Percentiles rank a stretch among this genome's conserved stretches.
Evolutionary conservation across 179 eudicot genomes (phyloP).

Genomic region (Amaranthus tricolor): DNA sequence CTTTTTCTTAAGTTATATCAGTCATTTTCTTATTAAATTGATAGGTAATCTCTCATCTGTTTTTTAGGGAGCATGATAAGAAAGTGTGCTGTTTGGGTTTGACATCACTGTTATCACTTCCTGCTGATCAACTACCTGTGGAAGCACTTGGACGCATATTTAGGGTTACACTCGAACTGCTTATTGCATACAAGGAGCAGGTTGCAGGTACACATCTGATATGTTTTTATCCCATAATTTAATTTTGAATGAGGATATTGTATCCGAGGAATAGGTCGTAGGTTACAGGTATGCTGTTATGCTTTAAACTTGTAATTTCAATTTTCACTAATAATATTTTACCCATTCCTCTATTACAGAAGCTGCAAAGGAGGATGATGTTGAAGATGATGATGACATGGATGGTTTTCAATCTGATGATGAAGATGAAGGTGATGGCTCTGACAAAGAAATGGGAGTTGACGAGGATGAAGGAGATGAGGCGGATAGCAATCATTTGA

Average conservation of each 20-base stretch:
- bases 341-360: conserved; percentile 40
- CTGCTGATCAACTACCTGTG: conserved; percentile 74
- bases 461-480: conserved; percentile 96
- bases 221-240: neutral
- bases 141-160: conserved; percentile 93
- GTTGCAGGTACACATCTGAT: conserved; percentile 57
- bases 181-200: conserved; percentile 94
- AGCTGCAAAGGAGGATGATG: conserved; percentile 70
- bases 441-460: conserved; percentile 94
- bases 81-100: conserved; percentile 97
- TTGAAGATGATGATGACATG: conserved; percentile 81
- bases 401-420: conserved; percentile 77
- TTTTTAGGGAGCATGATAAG: conserved; percentile 88
- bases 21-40: neutral
- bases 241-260: too few species aligned
- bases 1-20: neutral
- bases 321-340: too few species aligned
- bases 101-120: conserved; percentile 79
- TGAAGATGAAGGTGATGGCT: conserved; percentile 69
- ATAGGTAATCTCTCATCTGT: neutral
- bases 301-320: too few species aligned
- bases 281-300: too few species aligned
- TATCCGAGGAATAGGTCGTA: too few species aligned
- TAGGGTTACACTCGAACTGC: conserved; percentile 82
- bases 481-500: conserved; percentile 64